Evolutionary conservation across 2,329 filamentous ascomycete species (phyloP).

Genomic region (Curvularia sp.): DNA sequence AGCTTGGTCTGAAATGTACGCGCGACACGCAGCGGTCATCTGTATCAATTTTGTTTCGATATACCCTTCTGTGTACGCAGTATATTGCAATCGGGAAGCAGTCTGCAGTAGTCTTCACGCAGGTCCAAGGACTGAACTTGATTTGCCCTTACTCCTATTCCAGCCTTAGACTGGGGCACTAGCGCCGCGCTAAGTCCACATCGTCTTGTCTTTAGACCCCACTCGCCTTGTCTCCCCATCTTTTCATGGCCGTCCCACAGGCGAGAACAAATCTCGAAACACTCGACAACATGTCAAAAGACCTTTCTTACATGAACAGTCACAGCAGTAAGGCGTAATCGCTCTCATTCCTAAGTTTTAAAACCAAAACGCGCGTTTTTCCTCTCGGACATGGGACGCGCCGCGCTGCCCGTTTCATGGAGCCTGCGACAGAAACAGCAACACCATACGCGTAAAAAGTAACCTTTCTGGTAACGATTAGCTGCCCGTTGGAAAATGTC

Average conservation of each 20-base stretch:
- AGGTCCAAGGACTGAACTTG: not conserved
- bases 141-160: not conserved
- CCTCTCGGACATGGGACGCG: conserved; percentile 3
- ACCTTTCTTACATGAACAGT: conserved; percentile 16
- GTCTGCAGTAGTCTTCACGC: not conserved
- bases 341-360: conserved; percentile 25
- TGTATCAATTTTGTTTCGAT: conserved; percentile 6
- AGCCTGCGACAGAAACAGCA: conserved; percentile 18
- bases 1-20: not conserved
- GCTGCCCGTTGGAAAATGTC: not conserved
- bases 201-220: conserved; percentile 21
- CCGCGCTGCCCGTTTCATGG: conserved; percentile 18
- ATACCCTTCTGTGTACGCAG: not conserved
- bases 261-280: conserved; percentile 11
- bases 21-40: not conserved
- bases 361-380: conserved; percentile 32
- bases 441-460: conserved; percentile 8
- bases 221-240: conserved; percentile 1
- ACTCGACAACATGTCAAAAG: conserved; percentile 10
- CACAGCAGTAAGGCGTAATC: conserved; percentile 12
- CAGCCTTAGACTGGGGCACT: not conserved
- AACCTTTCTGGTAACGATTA: not conserved
- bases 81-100: not conserved
- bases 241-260: not conserved
- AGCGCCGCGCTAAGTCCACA: conserved; percentile 17